Conservation (phyloP, 306 rosid genomes). For the Ochetophila trinervis region DNA sequence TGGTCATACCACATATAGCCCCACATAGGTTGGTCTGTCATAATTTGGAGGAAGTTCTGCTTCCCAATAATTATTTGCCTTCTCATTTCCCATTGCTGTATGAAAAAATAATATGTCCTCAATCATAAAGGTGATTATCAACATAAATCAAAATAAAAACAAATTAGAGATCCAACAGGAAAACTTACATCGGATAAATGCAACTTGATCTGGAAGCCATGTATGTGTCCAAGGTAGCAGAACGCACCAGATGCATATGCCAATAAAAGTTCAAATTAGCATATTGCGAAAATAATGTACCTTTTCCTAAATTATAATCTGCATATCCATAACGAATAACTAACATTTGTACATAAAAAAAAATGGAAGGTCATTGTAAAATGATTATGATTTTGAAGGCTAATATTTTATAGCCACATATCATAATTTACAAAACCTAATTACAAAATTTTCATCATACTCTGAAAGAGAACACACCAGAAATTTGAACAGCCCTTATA, state of each 20-base stretch:
- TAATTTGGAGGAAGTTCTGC: conserved; percentile 97
- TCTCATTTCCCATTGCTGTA: conserved; percentile 98
- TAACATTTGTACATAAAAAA: background rate
- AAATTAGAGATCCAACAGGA: conserved; percentile 10
- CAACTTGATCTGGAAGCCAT: conserved; percentile 99
- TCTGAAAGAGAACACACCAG: background rate
- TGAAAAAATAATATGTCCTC: conserved; percentile 27
- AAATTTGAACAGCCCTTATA: background rate
- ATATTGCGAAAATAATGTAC: background rate
- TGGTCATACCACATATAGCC: too few species aligned
- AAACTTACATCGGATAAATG: conserved; percentile 86
- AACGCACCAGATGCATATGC: conserved; percentile 72
- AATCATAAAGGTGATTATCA: conserved; percentile 14
- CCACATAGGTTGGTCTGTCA: conserved; percentile 99
- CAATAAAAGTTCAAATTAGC: conserved; percentile 19
- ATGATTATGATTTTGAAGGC: background rate
- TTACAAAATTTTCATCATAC: background rate
- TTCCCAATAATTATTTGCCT: conserved; percentile 92
- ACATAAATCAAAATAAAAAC: conserved; percentile 17
- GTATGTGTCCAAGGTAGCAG: conserved; percentile 98
- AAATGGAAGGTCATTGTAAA: background rate
- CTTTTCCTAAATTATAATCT: background rate
- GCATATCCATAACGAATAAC: background rate
- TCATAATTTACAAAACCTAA: background rate
- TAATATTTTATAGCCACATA: background rate